phyloP scores from a whole-genome alignment of 495 filamentous ascomycete genomes.

The Neurospora africana region DNA sequence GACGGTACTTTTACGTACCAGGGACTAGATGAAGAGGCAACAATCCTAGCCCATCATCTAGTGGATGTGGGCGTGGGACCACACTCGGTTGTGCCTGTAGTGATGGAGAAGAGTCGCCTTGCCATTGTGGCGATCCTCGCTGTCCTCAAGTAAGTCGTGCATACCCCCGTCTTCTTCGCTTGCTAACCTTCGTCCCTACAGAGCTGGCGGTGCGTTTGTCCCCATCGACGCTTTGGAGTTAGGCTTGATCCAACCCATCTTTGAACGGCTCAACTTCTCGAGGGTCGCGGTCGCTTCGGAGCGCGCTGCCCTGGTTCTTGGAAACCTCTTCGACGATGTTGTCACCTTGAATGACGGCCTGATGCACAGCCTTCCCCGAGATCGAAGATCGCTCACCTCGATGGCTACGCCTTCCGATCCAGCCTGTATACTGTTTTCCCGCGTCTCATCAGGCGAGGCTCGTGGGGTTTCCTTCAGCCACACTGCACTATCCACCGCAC shows the following conservation, averaged over 20 bases:
- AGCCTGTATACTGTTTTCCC: constrained; percentile 34
- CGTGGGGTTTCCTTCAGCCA: constrained; percentile 36
- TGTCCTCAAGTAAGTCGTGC: constrained; percentile 30
- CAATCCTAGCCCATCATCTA: constrained; percentile 30
- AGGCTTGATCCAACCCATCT: constrained; percentile 30
- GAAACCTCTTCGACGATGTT: constrained; percentile 27
- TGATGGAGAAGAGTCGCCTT: constrained; percentile 35
- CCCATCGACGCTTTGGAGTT: constrained; percentile 32
- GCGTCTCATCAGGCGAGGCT: constrained; percentile 20
- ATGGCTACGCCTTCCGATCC: constrained; percentile 28
- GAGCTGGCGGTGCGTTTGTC: constrained; percentile 33
- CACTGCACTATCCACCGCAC: constrained; percentile 30
- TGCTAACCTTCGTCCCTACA: constrained; percentile 3
- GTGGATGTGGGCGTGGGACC: constrained; percentile 31
- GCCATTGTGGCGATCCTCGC: constrained; percentile 38
- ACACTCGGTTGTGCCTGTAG: constrained; percentile 33
- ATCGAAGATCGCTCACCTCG: constrained; percentile 24
- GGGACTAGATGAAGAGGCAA: constrained; percentile 28
- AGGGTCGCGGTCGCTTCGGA: constrained; percentile 31
- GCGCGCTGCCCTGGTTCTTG: constrained; percentile 20
- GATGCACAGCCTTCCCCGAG: constrained; percentile 14
- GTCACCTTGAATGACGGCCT: constrained; percentile 24
- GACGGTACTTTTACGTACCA: constrained; percentile 35
- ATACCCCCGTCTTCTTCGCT: background rate
- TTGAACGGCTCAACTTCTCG: constrained; percentile 27